Evolutionary conservation across 148 eudicot species (phyloP).

Genomic region (Tetragonia tetragonoides): DNA sequence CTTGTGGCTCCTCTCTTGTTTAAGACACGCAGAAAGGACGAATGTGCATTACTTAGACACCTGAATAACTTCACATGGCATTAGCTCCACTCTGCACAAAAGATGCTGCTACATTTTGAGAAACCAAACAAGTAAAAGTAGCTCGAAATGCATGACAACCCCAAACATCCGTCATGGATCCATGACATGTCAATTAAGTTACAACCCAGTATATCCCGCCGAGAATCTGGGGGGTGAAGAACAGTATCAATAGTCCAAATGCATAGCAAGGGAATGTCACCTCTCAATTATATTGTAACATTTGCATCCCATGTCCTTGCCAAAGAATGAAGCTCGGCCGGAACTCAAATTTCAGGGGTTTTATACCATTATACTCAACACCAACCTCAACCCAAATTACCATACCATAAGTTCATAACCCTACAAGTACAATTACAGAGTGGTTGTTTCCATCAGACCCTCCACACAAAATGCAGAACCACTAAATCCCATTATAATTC

Average conservation of each 20-base stretch:
- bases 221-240: too few species aligned
- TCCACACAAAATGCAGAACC: neutral
- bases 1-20: neutral
- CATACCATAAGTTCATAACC: too few species aligned
- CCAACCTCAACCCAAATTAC: neutral
- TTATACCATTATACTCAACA: neutral
- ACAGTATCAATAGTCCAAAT: neutral
- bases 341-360: neutral
- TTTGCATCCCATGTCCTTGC: too few species aligned
- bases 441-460: too few species aligned
- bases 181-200: too few species aligned
- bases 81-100: neutral
- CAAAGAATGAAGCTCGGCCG: neutral
- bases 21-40: neutral
- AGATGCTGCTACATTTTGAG: constrained; percentile 2
- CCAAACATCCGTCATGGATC: neutral
- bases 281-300: neutral
- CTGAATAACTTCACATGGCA: neutral
- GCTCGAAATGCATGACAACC: neutral
- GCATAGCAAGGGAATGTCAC: too few species aligned
- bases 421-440: too few species aligned
- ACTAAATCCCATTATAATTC: neutral
- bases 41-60: neutral
- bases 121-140: neutral
- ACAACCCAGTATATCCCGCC: too few species aligned